phyloP scores from a whole-genome alignment of 306 rosid genomes.

The Dryas drummondii region DNA sequence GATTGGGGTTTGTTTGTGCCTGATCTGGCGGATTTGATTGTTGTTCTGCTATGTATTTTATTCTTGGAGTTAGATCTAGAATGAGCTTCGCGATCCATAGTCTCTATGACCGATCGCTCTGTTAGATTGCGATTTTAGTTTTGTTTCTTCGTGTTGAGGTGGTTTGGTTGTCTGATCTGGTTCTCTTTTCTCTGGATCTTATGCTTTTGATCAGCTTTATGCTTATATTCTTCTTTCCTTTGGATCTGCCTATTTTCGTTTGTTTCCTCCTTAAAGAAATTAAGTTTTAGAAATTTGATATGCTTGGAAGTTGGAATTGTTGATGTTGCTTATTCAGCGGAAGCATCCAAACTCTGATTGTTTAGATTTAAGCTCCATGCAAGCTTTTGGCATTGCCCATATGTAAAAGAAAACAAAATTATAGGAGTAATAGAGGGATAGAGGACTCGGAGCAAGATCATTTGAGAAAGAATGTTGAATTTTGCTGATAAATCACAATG shows the following conservation, averaged over 20 bases:
- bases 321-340: background rate
- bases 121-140: background rate
- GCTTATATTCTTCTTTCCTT: background rate
- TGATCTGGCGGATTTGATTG: constrained; percentile 39
- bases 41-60: background rate
- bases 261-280: too few species aligned
- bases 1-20: constrained; percentile 16
- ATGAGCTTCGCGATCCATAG: background rate
- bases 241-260: constrained; percentile 15
- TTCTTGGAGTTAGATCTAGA: constrained; percentile 32
- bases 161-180: constrained; percentile 37
- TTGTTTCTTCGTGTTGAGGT: constrained; percentile 6
- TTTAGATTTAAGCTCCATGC: background rate
- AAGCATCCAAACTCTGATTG: background rate
- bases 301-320: background rate
- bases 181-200: constrained; percentile 19
- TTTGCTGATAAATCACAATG: background rate
- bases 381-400: background rate
- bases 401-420: background rate
- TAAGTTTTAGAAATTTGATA: background rate
- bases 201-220: background rate
- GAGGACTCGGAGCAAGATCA: background rate
- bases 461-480: background rate
- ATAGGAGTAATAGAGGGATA: background rate
- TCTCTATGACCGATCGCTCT: background rate